These are phyloP conservation scores for Ophiocordyceps camponoti-leonardi DNA, from an alignment of 2,329 filamentous ascomycete genomes.

Conservation along the genomic window DNA sequence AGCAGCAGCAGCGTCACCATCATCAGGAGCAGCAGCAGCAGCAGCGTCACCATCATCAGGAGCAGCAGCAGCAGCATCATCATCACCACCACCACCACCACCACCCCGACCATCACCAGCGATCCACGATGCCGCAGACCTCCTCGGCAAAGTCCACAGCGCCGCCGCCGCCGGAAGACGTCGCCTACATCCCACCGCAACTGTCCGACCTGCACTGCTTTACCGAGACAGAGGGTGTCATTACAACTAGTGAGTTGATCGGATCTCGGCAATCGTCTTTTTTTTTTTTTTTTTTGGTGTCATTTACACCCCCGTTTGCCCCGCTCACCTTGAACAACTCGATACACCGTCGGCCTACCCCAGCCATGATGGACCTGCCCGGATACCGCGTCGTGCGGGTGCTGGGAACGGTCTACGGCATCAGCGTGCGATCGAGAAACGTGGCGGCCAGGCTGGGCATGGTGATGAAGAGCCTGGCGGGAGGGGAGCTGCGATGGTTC, in stretches of 20 bases:
- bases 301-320: too few relatives aligned
- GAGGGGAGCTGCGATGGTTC: conserved; percentile 42
- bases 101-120: neutral
- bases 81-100: neutral
- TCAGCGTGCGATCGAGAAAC: conserved; percentile 40
- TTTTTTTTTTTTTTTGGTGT: too few relatives aligned
- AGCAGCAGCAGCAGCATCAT: neutral
- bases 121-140: neutral
- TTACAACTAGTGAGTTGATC: conserved; percentile 33
- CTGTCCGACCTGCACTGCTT: conserved; percentile 37
- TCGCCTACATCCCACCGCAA: conserved; percentile 19
- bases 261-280: neutral
- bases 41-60: neutral
- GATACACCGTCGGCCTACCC: too few relatives aligned
- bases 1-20: neutral
- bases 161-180: conserved; percentile 6
- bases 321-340: neutral
- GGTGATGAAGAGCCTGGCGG: conserved; percentile 36
- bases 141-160: conserved; percentile 2
- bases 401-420: conserved; percentile 39
- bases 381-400: conserved; percentile 40
- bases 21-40: neutral
- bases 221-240: conserved; percentile 42
- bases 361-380: conserved; percentile 43
- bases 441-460: conserved; percentile 37